phyloP scores from a whole-genome alignment of 257 asterid species.

The Prunella vulgaris region DNA sequence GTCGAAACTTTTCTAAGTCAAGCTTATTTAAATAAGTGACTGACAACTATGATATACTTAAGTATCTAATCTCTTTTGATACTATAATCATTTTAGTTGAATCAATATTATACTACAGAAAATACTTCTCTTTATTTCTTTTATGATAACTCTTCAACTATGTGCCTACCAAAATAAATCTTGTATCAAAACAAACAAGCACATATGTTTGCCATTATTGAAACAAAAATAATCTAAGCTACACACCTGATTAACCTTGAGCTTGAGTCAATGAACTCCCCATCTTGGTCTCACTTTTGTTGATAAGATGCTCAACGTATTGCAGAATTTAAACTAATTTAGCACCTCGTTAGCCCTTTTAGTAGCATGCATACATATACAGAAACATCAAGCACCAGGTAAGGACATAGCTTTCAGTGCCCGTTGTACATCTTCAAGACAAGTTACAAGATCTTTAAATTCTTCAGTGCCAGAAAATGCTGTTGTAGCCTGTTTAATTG shows the following conservation, averaged over 20 bases:
- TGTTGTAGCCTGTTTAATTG: constrained; percentile 60
- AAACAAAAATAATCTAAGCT: neutral
- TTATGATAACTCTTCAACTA: too few species aligned
- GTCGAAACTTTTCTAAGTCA: too few species aligned
- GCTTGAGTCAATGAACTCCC: neutral
- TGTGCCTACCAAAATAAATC: neutral
- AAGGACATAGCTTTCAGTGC: constrained; percentile 32
- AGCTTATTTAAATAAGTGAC: too few species aligned
- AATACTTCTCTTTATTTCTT: too few species aligned
- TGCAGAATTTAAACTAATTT: neutral
- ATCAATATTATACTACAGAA: too few species aligned
- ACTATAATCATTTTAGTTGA: too few species aligned
- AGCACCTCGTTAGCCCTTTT: neutral
- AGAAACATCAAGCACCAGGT: constrained; percentile 27
- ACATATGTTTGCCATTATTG: neutral
- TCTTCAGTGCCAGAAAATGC: constrained; percentile 52
- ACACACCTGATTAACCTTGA: constrained; percentile 6
- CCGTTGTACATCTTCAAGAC: constrained; percentile 64
- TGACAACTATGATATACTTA: too few species aligned
- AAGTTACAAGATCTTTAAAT: constrained; percentile 45
- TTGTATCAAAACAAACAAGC: neutral
- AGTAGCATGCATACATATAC: neutral
- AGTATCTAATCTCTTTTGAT: too few species aligned
- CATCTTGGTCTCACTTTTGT: neutral
- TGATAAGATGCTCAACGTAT: neutral